A percentile compares a stretch with the other conserved stretches of the same genome.
phyloP scores from a whole-genome alignment of 495 filamentous ascomycete species.

The Aspergillus leporis region DNA sequence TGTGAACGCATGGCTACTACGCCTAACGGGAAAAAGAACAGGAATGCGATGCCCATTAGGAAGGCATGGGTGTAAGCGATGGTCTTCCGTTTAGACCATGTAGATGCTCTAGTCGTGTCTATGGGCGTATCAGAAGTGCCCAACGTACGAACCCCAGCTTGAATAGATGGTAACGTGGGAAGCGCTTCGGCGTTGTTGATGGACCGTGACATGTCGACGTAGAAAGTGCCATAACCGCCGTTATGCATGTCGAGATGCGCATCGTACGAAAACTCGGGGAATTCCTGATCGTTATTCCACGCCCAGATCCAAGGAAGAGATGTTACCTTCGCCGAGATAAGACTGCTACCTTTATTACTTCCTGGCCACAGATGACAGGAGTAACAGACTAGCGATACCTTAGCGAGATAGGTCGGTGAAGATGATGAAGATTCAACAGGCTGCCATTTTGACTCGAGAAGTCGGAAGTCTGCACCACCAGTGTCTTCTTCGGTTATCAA shows the following conservation, averaged over 20 bases:
- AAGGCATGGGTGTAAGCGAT: conserved; percentile 8
- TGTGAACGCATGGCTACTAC: conserved; percentile 11
- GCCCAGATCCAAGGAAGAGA: conserved; percentile 17
- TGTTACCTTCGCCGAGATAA: conserved; percentile 1
- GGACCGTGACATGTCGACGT: conserved; percentile 9
- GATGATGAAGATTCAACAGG: background rate
- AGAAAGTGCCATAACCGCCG: conserved; percentile 9
- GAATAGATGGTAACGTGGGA: conserved; percentile 1
- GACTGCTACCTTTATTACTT: background rate
- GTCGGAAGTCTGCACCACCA: conserved; percentile 7
- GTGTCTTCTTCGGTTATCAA: conserved; percentile 1
- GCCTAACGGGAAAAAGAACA: conserved; percentile 9
- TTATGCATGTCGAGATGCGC: conserved; percentile 6
- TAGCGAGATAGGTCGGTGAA: background rate
- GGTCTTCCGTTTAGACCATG: background rate
- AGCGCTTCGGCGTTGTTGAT: background rate
- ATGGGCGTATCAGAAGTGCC: conserved; percentile 4
- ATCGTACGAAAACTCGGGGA: conserved; percentile 1
- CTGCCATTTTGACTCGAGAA: conserved; percentile 6
- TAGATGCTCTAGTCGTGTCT: background rate
- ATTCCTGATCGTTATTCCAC: conserved; percentile 13
- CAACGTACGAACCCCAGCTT: background rate
- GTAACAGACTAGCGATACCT: conserved; percentile 8
- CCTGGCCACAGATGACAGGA: conserved; percentile 10
- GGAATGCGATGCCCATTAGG: conserved; percentile 11